Conservation (phyloP, 345 rosid species). For the Sonneratia caseolaris region DNA sequence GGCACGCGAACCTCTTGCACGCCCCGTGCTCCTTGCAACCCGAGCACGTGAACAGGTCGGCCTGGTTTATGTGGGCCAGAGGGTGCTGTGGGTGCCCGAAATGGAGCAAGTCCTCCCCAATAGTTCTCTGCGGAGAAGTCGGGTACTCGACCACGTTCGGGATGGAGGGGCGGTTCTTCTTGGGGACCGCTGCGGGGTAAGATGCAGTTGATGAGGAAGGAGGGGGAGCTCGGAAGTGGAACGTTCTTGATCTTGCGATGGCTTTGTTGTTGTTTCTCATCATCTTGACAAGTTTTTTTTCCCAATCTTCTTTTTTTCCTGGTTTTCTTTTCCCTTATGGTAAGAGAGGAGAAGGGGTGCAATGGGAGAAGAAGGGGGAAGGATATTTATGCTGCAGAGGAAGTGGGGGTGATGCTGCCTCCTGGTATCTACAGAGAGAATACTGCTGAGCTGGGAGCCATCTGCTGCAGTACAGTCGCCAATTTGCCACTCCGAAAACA, state of each 20-base stretch:
- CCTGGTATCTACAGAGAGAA: not conserved
- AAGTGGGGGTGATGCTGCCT: not conserved
- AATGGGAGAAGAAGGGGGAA: constrained; percentile 1
- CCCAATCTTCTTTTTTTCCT: not conserved
- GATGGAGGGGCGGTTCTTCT: not conserved
- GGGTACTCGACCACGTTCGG: constrained; percentile 34
- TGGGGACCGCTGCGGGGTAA: constrained; percentile 1
- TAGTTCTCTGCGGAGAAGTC: constrained; percentile 33
- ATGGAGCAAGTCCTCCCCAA: constrained; percentile 41
- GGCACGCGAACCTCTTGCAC: constrained; percentile 55
- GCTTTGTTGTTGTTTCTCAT: constrained; percentile 2
- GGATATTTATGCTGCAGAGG: constrained; percentile 23
- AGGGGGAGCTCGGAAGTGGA: constrained; percentile 13
- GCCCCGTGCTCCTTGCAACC: constrained; percentile 80
- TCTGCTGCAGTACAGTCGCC: too few relatives aligned
- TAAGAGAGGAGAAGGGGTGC: constrained; percentile 2
- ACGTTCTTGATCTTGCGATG: constrained; percentile 1
- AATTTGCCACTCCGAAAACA: too few relatives aligned
- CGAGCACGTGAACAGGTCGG: constrained; percentile 53
- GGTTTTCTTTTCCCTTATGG: not conserved
- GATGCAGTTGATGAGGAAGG: constrained; percentile 8
- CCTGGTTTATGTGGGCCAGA: constrained; percentile 26
- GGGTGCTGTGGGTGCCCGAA: constrained; percentile 62
- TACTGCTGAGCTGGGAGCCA: not conserved
- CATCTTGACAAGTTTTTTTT: not conserved